A percentile compares a stretch with the other conserved stretches of the same genome.
These are phyloP conservation scores for Drechslerella dactyloides DNA, from an alignment of 2,329 filamentous ascomycete species.

Conservation along the genomic window DNA sequence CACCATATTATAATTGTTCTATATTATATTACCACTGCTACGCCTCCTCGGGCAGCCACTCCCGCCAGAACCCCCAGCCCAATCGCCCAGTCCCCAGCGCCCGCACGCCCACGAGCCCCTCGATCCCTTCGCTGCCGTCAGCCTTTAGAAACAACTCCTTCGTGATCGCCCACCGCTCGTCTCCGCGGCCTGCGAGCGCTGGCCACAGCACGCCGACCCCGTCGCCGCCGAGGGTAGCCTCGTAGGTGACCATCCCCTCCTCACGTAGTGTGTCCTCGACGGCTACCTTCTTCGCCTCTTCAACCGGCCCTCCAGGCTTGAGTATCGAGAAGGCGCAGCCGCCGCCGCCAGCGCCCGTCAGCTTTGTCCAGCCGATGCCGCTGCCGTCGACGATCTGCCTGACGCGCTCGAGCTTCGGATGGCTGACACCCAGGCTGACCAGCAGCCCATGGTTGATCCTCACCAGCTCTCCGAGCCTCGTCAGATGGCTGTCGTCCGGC, in stretches of 20 bases:
- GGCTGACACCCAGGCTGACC: conserved; percentile 89
- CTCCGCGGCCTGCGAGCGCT: conserved; percentile 76
- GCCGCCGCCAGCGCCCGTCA: conserved; percentile 93
- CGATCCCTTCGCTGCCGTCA: conserved; percentile 81
- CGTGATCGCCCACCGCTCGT: conserved; percentile 90
- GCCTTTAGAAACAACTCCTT: conserved; percentile 86
- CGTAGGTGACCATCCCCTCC: conserved; percentile 82
- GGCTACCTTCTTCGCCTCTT: conserved; percentile 63
- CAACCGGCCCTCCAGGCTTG: conserved; percentile 58
- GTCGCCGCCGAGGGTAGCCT: conserved; percentile 88
- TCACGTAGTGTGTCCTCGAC: conserved; percentile 70
- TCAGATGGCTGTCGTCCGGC: conserved; percentile 62
- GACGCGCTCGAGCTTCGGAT: conserved; percentile 88
- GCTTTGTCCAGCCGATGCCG: conserved; percentile 93
- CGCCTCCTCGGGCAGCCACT: conserved; percentile 56
- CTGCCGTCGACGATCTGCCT: conserved; percentile 88
- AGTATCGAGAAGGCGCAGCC: conserved; percentile 94
- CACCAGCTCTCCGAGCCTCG: conserved; percentile 83
- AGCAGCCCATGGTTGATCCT: conserved; percentile 92
- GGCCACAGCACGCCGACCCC: conserved; percentile 95
- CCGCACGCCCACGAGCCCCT: conserved; percentile 81
- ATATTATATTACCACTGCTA: conserved; percentile 11
- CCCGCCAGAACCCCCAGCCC: conserved; percentile 86
- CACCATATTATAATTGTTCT: too few species aligned
- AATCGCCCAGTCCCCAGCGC: conserved; percentile 72